These are phyloP conservation scores for Berkeleyomyces rouxiae DNA, from an alignment of 2,329 filamentous ascomycete genomes.

Conservation along the genomic window DNA sequence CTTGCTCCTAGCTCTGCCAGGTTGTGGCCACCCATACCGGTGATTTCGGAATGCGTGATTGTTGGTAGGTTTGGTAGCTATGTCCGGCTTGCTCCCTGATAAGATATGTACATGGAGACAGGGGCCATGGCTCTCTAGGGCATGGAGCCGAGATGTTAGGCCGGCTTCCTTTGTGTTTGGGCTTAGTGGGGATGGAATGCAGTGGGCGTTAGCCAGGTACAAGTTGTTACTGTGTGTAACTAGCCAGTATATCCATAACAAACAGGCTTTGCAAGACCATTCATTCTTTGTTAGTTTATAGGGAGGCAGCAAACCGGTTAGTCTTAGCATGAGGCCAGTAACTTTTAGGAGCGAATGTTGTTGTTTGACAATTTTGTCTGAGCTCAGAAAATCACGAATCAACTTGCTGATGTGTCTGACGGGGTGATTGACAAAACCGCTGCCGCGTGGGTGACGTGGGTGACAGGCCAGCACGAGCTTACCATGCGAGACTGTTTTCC, in stretches of 20 bases:
- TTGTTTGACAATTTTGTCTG: not conserved
- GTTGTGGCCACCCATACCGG: not conserved
- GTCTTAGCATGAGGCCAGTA: not conserved
- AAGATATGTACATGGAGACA: not conserved
- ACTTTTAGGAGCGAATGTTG: not conserved
- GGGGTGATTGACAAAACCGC: not conserved
- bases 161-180: conserved; percentile 1
- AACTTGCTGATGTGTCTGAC: not conserved
- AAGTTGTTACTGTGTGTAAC: not conserved
- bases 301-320: not conserved
- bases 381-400: not conserved
- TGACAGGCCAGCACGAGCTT: not conserved
- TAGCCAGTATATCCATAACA: too few species aligned
- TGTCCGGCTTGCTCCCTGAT: not conserved
- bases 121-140: not conserved
- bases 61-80: not conserved
- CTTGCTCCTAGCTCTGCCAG: not conserved
- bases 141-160: not conserved
- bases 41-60: not conserved
- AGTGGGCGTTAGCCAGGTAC: not conserved
- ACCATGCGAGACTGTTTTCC: not conserved
- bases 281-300: not conserved
- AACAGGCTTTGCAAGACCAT: too few species aligned
- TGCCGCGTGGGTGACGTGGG: not conserved
- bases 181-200: not conserved